Base-by-base conservation (phyloP, 2,329 filamentous ascomycete species). In the Ophiobolus disseminans region DNA sequence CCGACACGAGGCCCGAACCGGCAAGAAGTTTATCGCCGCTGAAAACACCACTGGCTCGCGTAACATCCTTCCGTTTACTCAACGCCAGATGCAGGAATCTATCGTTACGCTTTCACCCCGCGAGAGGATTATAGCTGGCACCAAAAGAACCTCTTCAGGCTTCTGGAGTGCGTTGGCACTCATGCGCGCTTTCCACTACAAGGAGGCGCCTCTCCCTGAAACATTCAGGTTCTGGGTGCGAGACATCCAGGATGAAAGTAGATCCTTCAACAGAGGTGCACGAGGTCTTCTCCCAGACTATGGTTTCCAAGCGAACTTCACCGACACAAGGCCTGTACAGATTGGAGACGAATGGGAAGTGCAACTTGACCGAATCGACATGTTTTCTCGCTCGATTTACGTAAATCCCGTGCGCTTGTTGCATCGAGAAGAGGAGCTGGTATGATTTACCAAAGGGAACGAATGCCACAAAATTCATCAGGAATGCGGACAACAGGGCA, bases 151-250 rank as follows among this genome's bases (percentile, higher is more conserved):
- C 63, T 75, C 60, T 39, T 66, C 53, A 53, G 69, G 55, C 5
- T 79, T 78, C 59, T 87, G 84, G 84, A 64, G 72, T 2, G 63
- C 73, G 11, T 76, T 80, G 63, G 77, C 84, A 2, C 72, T 86
- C 30, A 81, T 82, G 70, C 81, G 84, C 34, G 83, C 82, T 11
- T 78, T 80, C 59, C 78, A 83, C 60, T 84, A 81, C 64, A 73
- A 73, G 8, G 79, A 86, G 58, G 77, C 76, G 9, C 41, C 68
- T 1, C 66, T 86, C 4, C 83, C 83, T 1, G 63, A 76, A 13
- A 77, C 74, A 0, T 79, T 82, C 53, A 65, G 50, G 16, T 68
- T 72, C 21, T 65, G 62, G 55, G 58, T 74, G 14, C 50, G 49
- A 32, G 34, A 22, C 11, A 40, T 54, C 7, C 44, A 42, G 17